Evolutionary conservation across 805 yeast species (phyloP).

Genomic region (Trichomonascus vanleenenianus): DNA sequence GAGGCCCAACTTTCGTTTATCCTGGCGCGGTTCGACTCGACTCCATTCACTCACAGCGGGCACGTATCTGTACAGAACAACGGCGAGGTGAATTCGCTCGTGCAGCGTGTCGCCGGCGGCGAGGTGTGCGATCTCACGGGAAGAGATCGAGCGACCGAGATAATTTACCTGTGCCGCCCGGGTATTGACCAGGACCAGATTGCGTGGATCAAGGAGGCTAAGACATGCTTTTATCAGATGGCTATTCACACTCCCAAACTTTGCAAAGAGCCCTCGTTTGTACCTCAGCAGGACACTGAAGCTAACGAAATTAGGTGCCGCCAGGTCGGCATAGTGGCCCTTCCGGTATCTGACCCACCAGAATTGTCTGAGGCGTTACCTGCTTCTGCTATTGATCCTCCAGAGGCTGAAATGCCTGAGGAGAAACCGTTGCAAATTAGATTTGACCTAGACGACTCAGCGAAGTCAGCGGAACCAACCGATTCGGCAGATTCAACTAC

Average conservation of each 20-base stretch:
- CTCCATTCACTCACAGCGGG: neutral
- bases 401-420: no score
- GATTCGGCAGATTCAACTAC: no score
- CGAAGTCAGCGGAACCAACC: no score
- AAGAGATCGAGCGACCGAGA: conserved; percentile 43
- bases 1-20: conserved; percentile 19
- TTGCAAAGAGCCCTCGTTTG: conserved; percentile 35
- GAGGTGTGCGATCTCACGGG: conserved; percentile 53
- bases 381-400: no score
- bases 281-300: conserved; percentile 27
- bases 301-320: conserved; percentile 23
- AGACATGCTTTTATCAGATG: conserved; percentile 52
- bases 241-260: conserved; percentile 42
- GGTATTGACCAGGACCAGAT: conserved; percentile 23
- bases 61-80: conserved; percentile 19
- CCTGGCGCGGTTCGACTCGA: conserved; percentile 24
- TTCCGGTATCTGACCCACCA: neutral
- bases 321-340: conserved; percentile 7
- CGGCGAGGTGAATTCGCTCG: conserved; percentile 23
- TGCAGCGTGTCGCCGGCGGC: conserved; percentile 41
- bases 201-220: conserved; percentile 41
- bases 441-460: no score
- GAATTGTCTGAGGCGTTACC: neutral
- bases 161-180: conserved; percentile 50
- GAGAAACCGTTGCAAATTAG: no score